These are phyloP conservation scores for Peltaster fructicola DNA, from an alignment of 2,329 filamentous ascomycete genomes.

Conservation along the genomic window DNA sequence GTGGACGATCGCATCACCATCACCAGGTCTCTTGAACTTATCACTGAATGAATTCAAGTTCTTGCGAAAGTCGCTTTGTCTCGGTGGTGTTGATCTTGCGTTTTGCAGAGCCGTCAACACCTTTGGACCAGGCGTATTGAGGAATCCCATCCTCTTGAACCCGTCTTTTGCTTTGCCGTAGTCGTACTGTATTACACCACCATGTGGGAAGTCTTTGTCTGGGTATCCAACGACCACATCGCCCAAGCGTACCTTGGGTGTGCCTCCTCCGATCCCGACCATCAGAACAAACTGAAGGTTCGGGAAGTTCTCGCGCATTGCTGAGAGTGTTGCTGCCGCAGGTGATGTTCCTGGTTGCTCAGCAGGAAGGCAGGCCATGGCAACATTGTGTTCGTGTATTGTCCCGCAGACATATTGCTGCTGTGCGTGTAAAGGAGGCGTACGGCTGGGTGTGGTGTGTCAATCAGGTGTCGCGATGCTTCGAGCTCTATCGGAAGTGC, in stretches of 20 bases:
- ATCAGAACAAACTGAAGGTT: conserved; percentile 3
- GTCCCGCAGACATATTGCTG: conserved; percentile 7
- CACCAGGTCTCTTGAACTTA: no score
- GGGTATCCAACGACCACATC: conserved; percentile 14
- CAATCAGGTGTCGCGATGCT: no score
- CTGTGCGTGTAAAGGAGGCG: no score
- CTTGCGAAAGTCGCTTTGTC: background rate
- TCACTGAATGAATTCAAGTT: conserved; percentile 1
- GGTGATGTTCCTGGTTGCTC: conserved; percentile 6
- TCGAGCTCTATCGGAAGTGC: no score
- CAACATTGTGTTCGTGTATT: conserved; percentile 11
- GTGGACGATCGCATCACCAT: conserved; percentile 19
- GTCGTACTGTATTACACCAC: conserved; percentile 14
- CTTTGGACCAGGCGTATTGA: conserved; percentile 5
- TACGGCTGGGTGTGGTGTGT: no score
- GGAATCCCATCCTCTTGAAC: conserved; percentile 6
- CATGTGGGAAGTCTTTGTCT: conserved; percentile 1
- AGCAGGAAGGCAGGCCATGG: conserved; percentile 9
- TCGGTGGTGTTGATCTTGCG: conserved; percentile 2
- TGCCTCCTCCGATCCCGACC: conserved; percentile 4
- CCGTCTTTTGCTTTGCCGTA: conserved; percentile 6
- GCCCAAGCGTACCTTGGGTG: conserved; percentile 9
- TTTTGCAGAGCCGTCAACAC: conserved; percentile 3
- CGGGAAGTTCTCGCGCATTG: conserved; percentile 3
- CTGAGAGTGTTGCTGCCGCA: conserved; percentile 6